Percentiles rank a stretch among this genome's conserved stretches.
Conservation (phyloP, 2,329 filamentous ascomycete genomes). For the Diplodia mutila region DNA sequence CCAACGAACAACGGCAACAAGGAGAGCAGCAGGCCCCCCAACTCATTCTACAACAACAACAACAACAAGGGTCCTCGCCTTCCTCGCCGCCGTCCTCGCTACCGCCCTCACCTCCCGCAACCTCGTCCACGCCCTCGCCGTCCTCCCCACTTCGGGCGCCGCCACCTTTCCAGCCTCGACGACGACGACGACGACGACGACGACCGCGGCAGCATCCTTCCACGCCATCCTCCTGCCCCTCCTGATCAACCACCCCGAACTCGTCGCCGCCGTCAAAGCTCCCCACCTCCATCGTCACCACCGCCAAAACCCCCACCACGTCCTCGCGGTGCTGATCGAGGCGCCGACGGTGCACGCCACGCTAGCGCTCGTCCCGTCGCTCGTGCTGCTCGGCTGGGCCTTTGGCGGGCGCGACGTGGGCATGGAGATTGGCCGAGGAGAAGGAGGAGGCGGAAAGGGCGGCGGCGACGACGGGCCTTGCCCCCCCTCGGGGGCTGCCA, state of each 20-base stretch:
- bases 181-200: no score
- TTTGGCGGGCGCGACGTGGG: not conserved
- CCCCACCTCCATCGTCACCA: not conserved
- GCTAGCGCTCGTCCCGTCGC: not conserved
- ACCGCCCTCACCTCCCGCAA: not conserved
- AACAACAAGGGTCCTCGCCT: not conserved
- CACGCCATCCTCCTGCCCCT: not conserved
- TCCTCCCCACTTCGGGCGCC: not conserved
- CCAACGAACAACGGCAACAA: no score
- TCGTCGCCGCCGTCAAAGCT: not conserved
- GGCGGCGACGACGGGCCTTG: not conserved
- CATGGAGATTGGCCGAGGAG: not conserved
- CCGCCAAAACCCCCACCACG: not conserved
- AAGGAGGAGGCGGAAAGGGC: not conserved
- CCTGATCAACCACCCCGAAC: conserved; percentile 6
- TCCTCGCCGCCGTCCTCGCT: not conserved
- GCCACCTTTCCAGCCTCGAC: not conserved
- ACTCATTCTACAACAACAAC: not conserved
- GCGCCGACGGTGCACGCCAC: not conserved
- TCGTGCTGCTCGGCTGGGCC: not conserved
- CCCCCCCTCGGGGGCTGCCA: no score
- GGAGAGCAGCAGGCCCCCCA: no score
- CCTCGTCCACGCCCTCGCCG: not conserved
- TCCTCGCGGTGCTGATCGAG: not conserved
- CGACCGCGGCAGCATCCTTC: not conserved